Evolutionary conservation across 257 asterid genomes (phyloP).

Genomic region (Solanum bulbocastanum): DNA sequence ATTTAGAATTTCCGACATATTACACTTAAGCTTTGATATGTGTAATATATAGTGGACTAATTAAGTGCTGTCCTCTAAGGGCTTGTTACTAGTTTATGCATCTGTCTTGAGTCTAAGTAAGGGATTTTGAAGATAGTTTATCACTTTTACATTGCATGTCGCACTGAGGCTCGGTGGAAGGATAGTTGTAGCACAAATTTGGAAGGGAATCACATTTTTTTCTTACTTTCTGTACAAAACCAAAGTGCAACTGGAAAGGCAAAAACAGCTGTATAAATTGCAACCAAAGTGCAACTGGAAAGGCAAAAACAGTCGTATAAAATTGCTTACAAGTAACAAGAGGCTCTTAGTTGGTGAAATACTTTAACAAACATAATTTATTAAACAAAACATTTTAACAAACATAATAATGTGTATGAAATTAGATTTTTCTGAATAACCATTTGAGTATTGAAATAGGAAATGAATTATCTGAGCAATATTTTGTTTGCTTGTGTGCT

Average conservation of each 20-base stretch:
- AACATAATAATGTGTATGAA: not conserved
- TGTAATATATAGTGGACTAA: not conserved
- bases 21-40: not conserved
- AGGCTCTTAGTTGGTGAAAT: not conserved
- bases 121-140: not conserved
- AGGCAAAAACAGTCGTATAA: not conserved
- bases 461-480: not conserved
- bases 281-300: not conserved
- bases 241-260: not conserved
- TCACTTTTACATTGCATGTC: not conserved
- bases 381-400: not conserved
- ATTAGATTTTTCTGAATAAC: not conserved
- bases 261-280: not conserved
- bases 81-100: not conserved
- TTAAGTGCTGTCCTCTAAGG: not conserved
- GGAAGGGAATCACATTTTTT: not conserved
- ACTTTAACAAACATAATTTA: not conserved
- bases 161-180: not conserved
- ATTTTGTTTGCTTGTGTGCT: not conserved
- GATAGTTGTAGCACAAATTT: not conserved
- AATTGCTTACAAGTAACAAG: not conserved
- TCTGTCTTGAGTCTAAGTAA: not conserved
- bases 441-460: not conserved
- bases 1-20: not conserved
- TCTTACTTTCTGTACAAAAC: not conserved